Percentiles rank a stretch among this genome's conserved stretches.
These are phyloP conservation scores for Recurvomyces mirabilis DNA, from an alignment of 495 filamentous ascomycete genomes.

Conservation along the genomic window DNA sequence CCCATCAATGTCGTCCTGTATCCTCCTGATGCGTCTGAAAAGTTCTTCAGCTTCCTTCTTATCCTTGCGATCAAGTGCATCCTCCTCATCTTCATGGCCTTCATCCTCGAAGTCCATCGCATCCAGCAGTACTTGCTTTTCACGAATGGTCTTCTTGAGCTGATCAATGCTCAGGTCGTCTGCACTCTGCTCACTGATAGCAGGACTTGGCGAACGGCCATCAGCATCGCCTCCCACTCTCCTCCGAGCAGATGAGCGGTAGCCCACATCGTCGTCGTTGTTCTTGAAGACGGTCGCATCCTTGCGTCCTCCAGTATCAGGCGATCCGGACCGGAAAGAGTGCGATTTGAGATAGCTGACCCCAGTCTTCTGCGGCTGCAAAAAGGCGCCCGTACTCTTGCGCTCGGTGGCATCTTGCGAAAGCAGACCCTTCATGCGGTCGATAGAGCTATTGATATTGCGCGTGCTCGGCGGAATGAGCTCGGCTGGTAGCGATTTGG, in stretches of 20 bases:
- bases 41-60: slow-evolving; percentile 87
- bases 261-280: slow-evolving; percentile 79
- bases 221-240: slow-evolving; percentile 52
- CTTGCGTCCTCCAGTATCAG: slow-evolving; percentile 50
- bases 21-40: slow-evolving; percentile 79
- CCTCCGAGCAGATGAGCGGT: slow-evolving; percentile 86
- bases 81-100: slow-evolving; percentile 78
- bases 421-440: slow-evolving; percentile 84
- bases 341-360: slow-evolving; percentile 95
- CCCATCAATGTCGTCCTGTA: slow-evolving; percentile 92
- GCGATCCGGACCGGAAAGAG: slow-evolving; percentile 61
- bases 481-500: slow-evolving; percentile 83
- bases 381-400: slow-evolving; percentile 70
- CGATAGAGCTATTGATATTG: slow-evolving; percentile 83
- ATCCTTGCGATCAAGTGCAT: slow-evolving; percentile 80
- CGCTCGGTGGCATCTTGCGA: slow-evolving; percentile 76
- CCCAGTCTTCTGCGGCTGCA: slow-evolving; percentile 91
- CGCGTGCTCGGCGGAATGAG: slow-evolving; percentile 92
- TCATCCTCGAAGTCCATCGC: slow-evolving; percentile 96
- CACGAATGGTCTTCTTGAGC: slow-evolving; percentile 81
- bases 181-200: slow-evolving; percentile 30
- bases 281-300: slow-evolving; percentile 96
- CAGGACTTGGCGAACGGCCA: slow-evolving; percentile 63
- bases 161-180: slow-evolving; percentile 83
- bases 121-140: slow-evolving; percentile 92